Base-by-base conservation (phyloP, 495 filamentous ascomycete species). In the Tuber calosporum region DNA sequence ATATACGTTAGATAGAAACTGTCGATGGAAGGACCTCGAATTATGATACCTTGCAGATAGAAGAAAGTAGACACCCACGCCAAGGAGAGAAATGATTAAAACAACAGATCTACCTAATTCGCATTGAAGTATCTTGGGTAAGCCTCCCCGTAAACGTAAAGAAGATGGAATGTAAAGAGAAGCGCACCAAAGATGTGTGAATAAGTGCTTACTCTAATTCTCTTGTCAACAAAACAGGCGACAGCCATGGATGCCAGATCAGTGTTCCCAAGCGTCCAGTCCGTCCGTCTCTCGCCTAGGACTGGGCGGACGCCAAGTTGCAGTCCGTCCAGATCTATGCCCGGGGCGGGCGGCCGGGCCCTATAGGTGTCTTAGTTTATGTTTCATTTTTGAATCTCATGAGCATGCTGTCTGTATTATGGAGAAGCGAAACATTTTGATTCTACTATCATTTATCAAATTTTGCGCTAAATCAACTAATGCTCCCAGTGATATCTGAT, bases 21-120 rank as follows among this genome's bases (percentile, higher is more conserved):
- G 43, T 41, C 26, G 8, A 34, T 53, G 66, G 71, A 30, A 38
- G 66, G 66, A 69, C 69, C 13, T 42, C n/a, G n/a, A 58, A 58
- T 19, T 13, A 36, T 20, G 41, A 11, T 72, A 85, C 83, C 78
- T 80, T 15, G 84, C 82, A 9, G 87, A 88, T 40, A 87, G 77
- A 8, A 82, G 72, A 73, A 88, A 86, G 75, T 87, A 88, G n/a
- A 84, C 73, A 6, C 82, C 83, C 11, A 87, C 86, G 5, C 86
- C 86, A 8, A 84, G 66, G 87, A 85, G 79, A 85, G 88, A 67
- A 78, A 79, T 1, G 78, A 81, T 72, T 84, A 86, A 11, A 86
- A 84, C 4, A 86, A 1, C 40, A 85, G 75, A 71, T 88, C 87
- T 17, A 72, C 74, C 6, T 69, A 66, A 6, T 74, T 82, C 2